These are phyloP conservation scores for Eimeria tenella DNA, from an alignment of 169 alveolate species.

Conservation along the genomic window DNA sequence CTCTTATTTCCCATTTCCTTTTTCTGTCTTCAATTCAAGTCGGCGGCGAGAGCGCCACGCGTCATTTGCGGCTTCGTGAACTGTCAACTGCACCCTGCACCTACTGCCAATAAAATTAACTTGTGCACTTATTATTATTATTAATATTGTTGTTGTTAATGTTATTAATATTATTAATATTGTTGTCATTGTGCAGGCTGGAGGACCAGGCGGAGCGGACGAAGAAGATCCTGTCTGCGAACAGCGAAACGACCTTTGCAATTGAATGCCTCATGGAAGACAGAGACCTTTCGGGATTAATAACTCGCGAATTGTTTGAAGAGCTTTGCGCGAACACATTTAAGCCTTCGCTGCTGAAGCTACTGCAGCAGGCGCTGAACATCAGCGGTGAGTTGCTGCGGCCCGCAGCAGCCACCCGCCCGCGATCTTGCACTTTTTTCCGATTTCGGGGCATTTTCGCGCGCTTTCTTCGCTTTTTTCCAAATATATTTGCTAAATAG, in stretches of 20 bases:
- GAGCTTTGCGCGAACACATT: constrained; percentile 42
- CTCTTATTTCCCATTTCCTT: too few relatives aligned
- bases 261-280: constrained; percentile 98
- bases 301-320: constrained; percentile 93
- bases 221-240: constrained; percentile 97
- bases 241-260: constrained; percentile 93
- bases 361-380: constrained; percentile 43
- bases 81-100: neutral
- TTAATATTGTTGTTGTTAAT: neutral
- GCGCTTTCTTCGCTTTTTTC: neutral
- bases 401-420: too few relatives aligned
- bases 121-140: too few relatives aligned
- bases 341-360: constrained; percentile 40
- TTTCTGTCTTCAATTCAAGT: too few relatives aligned
- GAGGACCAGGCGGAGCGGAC: constrained; percentile 96
- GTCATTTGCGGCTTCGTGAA: too few relatives aligned
- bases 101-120: neutral
- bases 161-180: neutral
- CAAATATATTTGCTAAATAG: neutral
- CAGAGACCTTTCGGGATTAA: constrained; percentile 89
- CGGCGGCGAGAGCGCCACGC: too few relatives aligned
- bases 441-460: neutral
- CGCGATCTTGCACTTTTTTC: neutral
- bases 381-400: constrained; percentile 27
- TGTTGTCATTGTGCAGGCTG: constrained; percentile 86